Evolutionary conservation across 208 protist genomes (phyloP), one percentile per base, ranked within the genome.

Genomic region (Endotrypanum monterogeii): DNA sequence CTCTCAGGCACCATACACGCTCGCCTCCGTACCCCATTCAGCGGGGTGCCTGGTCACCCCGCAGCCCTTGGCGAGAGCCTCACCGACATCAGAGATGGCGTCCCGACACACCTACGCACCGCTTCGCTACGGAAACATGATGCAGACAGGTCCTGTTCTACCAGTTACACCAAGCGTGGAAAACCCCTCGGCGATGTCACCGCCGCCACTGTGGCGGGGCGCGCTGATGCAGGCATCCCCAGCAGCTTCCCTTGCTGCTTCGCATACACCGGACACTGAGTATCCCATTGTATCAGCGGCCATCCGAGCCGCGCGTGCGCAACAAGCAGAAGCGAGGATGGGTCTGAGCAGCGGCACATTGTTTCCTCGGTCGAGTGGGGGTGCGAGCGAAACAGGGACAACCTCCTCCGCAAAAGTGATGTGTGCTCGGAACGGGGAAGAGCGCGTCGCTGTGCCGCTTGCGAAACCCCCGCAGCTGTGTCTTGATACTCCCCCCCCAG

Each of bases 271-370:
- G 25, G 37, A 7, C 30, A 56, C 7, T 54, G 48, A 18, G 1
- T 30, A 18, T 28, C 48, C 61, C n/a, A 72, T 73, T 48, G 76
- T 89, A 1, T 76, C 78, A 20, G 82, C 80, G 1, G 87, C 82
- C n/a, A 80, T 91, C 23, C 82, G 75, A 0, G 66, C 66, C 11
- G 82, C 80, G 50, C 82, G 80, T 1, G 70, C 61, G 23, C 74
- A 63, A 14, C 78, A 81, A 68, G 60, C 74, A 9, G 82, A 77
- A 8, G 77, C 79, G 74, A 67, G 55, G 12, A 82, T 80, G 74
- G 74, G 78, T 67, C 23, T 50, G 60, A 11, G 20, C 37, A 65
- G 23, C 14, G 23, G 18, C 20, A 23, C 60, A 44, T 25, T 25
- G 18, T n/a, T 44, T 44, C 28, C 14, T 63, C 28, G 32, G 57